phyloP scores from a whole-genome alignment of 306 rosid genomes.

The Sicyos baderoa region DNA sequence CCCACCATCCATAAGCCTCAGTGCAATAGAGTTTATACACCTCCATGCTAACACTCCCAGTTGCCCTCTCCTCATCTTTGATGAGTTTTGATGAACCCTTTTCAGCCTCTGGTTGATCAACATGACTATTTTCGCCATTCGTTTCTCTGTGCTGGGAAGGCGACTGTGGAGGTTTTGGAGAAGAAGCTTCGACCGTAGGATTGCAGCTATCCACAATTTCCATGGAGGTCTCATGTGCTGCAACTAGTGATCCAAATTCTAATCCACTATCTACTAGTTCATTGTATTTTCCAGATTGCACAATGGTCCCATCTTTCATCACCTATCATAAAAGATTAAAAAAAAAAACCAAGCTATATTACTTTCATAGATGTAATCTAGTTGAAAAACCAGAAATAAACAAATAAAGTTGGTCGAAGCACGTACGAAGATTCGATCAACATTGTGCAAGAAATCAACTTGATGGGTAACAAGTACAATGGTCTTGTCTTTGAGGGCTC shows the following conservation, averaged over 20 bases:
- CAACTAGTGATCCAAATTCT: constrained; percentile 67
- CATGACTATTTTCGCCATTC: constrained; percentile 39
- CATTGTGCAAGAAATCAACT: constrained; percentile 92
- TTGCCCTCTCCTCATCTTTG: constrained; percentile 51
- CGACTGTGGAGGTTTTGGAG: constrained; percentile 31
- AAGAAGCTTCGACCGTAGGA: constrained; percentile 28
- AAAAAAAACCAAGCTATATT: neutral
- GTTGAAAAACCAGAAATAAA: neutral
- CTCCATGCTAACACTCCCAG: constrained; percentile 73
- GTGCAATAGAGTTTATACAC: constrained; percentile 71
- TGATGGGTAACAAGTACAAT: constrained; percentile 84
- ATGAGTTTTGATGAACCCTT: constrained; percentile 28
- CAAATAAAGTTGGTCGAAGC: neutral
- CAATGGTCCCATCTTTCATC: constrained; percentile 76
- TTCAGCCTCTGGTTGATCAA: constrained; percentile 40
- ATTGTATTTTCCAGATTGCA: constrained; percentile 72
- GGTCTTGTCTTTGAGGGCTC: constrained; percentile 68
- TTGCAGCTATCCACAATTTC: constrained; percentile 70
- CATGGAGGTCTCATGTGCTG: constrained; percentile 85
- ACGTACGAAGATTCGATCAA: constrained; percentile 61
- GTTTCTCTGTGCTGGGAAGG: constrained; percentile 18
- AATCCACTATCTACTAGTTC: constrained; percentile 50
- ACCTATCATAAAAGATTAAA: constrained; percentile 34
- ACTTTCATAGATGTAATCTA: no score
- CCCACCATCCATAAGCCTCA: constrained; percentile 45